Conservation (phyloP, 768 basidiomycete species). For the Cantharellus anzutake region DNA sequence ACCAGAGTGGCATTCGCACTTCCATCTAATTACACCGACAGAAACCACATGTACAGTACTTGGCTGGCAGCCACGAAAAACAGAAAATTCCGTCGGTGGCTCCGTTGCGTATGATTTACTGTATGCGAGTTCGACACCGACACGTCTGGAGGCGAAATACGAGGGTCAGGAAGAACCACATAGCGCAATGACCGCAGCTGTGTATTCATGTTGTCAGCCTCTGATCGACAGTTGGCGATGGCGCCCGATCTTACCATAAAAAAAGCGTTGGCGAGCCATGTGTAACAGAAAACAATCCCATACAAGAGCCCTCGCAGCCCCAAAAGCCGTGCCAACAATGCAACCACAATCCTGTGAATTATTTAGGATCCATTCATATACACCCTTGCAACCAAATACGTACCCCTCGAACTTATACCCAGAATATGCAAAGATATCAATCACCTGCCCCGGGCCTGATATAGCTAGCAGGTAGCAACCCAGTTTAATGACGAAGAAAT, state of each 20-base stretch:
- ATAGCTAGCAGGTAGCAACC: conserved; percentile 92
- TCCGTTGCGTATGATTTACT: conserved; percentile 58
- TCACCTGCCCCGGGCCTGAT: conserved; percentile 44
- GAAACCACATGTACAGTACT: conserved; percentile 65
- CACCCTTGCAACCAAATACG: conserved; percentile 12
- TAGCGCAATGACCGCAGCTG: conserved; percentile 87
- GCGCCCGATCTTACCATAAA: conserved; percentile 48
- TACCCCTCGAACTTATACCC: conserved; percentile 98
- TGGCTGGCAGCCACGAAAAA: conserved; percentile 73
- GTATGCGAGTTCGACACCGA: conserved; percentile 34
- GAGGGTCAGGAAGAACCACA: conserved; percentile 72
- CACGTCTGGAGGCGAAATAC: conserved; percentile 18
- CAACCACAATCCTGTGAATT: conserved; percentile 52
- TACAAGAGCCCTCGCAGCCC: conserved; percentile 43
- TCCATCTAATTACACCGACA: background rate
- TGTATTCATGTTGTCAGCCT: background rate
- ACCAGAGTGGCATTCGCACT: too few relatives aligned
- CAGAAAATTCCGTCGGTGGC: conserved; percentile 74
- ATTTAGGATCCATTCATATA: background rate
- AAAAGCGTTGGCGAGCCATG: conserved; percentile 77
- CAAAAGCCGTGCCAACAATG: conserved; percentile 54
- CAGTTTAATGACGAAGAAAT: conserved; percentile 74
- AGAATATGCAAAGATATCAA: conserved; percentile 78
- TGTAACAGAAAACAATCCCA: conserved; percentile 58
- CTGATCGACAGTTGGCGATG: background rate